A percentile compares a stretch with the other conserved stretches of the same genome.
Conservation (phyloP, 495 filamentous ascomycete genomes). For the Talaromyces proteolyticus region DNA sequence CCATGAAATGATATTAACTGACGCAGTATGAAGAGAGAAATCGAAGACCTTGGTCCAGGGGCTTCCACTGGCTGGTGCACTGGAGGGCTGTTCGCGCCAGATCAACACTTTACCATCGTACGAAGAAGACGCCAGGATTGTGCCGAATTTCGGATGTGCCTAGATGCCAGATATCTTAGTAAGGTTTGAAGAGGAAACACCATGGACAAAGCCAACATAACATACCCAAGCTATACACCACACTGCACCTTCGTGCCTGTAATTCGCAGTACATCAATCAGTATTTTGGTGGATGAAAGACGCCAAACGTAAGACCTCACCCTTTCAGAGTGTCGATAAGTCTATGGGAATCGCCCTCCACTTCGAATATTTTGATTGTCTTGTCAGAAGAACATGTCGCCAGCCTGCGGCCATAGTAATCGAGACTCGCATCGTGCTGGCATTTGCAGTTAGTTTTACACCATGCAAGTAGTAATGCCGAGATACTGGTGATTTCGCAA, state of each 20-base stretch:
- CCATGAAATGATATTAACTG: conserved; percentile 94
- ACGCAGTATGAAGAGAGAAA: conserved; percentile 85
- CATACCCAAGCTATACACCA: conserved; percentile 92
- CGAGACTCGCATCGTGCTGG: conserved; percentile 94
- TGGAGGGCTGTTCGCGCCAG: conserved; percentile 79
- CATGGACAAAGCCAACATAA: conserved; percentile 12
- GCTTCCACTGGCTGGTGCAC: conserved; percentile 34
- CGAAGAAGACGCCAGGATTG: conserved; percentile 87
- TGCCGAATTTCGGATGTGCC: conserved; percentile 97
- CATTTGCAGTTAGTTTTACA: background rate
- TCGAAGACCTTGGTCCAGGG: conserved; percentile 81
- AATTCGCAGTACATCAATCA: background rate
- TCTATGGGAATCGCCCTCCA: conserved; percentile 88
- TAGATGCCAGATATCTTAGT: conserved; percentile 21
- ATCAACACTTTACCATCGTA: conserved; percentile 98
- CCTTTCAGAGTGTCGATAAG: conserved; percentile 91
- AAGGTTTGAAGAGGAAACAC: background rate
- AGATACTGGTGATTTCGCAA: no score
- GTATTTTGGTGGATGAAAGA: background rate
- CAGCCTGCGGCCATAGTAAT: conserved; percentile 95
- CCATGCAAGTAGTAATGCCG: no score
- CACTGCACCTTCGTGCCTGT: conserved; percentile 88
- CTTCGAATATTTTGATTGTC: conserved; percentile 98
- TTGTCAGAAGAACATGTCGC: conserved; percentile 97
- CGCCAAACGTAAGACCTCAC: no score